phyloP scores from a whole-genome alignment of 164 flowering plant genomes.

The Macadamia tetraphylla region DNA sequence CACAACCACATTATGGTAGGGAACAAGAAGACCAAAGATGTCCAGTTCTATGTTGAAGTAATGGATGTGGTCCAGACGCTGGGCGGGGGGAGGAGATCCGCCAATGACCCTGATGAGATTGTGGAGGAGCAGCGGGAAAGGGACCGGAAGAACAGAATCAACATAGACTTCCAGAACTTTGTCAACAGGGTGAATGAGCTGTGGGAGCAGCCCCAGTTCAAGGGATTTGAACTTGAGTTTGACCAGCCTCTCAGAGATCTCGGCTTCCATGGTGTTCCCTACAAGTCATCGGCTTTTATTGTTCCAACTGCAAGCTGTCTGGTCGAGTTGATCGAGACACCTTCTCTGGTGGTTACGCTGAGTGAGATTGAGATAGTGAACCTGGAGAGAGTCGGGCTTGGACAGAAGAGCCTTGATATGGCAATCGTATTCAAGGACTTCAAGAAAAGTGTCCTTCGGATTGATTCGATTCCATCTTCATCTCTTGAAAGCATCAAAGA shows the following conservation, averaged over 20 bases:
- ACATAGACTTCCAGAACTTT: conserved; percentile 62
- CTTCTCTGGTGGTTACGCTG: conserved; percentile 64
- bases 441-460: conserved; percentile 70
- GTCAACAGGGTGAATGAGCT: conserved; percentile 45
- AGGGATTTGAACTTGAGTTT: conserved; percentile 60
- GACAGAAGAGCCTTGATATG: conserved; percentile 85
- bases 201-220: conserved; percentile 66
- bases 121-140: conserved; percentile 85
- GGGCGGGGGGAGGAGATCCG: conserved; percentile 73
- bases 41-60: conserved; percentile 79
- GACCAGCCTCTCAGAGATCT: conserved; percentile 83
- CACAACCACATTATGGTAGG: conserved; percentile 94
- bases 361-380: conserved; percentile 84
- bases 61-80: conserved; percentile 84
- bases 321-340: conserved; percentile 72
- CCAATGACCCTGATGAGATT: conserved; percentile 83
- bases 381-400: conserved; percentile 77
- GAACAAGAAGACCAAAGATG: conserved; percentile 77
- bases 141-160: conserved; percentile 68
- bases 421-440: conserved; percentile 83
- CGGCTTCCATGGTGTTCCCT: conserved; percentile 81
- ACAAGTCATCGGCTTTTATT: conserved; percentile 67
- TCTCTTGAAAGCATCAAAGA: conserved; percentile 83
- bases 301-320: conserved; percentile 78
- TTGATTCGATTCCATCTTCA: conserved; percentile 73